Evolutionary conservation across 805 yeast genomes (phyloP).

Genomic region (Ogataea trehalophila): DNA sequence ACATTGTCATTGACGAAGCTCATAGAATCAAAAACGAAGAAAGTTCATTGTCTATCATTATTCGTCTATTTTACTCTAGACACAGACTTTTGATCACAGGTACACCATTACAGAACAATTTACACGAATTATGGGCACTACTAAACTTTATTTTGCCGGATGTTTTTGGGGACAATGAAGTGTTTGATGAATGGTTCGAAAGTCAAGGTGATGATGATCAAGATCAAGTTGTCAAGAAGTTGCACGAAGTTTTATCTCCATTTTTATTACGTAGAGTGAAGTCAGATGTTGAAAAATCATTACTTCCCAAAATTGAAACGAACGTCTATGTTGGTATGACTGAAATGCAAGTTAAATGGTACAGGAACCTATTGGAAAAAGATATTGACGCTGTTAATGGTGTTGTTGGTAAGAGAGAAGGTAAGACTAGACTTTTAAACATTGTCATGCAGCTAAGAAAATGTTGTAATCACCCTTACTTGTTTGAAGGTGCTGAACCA

Average conservation of each 20-base stretch:
- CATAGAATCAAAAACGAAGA: slow-evolving; percentile 96
- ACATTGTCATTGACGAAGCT: slow-evolving; percentile 91
- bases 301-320: slow-evolving; percentile 85
- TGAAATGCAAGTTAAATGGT: slow-evolving; percentile 93
- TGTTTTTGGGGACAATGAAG: slow-evolving; percentile 86
- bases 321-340: slow-evolving; percentile 93
- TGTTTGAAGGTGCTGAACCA: slow-evolving; percentile 99
- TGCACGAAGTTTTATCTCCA: slow-evolving; percentile 85
- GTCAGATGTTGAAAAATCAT: slow-evolving; percentile 86
- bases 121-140: slow-evolving; percentile 95
- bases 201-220: slow-evolving; percentile 60
- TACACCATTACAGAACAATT: slow-evolving; percentile 90
- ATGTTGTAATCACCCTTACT: slow-evolving; percentile 95
- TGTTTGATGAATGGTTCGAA: slow-evolving; percentile 92
- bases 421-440: slow-evolving; percentile 83
- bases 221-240: slow-evolving; percentile 79
- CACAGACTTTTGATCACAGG: slow-evolving; percentile 89
- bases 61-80: slow-evolving; percentile 79
- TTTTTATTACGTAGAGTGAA: slow-evolving; percentile 85
- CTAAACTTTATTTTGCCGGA: slow-evolving; percentile 88
- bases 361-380: slow-evolving; percentile 79
- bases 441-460: slow-evolving; percentile 96
- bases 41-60: slow-evolving; percentile 86
- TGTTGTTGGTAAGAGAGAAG: slow-evolving; percentile 88
- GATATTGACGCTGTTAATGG: slow-evolving; percentile 97